phyloP scores from a whole-genome alignment of 2,329 filamentous ascomycete genomes.

The Colletotrichum chlorophyti region DNA sequence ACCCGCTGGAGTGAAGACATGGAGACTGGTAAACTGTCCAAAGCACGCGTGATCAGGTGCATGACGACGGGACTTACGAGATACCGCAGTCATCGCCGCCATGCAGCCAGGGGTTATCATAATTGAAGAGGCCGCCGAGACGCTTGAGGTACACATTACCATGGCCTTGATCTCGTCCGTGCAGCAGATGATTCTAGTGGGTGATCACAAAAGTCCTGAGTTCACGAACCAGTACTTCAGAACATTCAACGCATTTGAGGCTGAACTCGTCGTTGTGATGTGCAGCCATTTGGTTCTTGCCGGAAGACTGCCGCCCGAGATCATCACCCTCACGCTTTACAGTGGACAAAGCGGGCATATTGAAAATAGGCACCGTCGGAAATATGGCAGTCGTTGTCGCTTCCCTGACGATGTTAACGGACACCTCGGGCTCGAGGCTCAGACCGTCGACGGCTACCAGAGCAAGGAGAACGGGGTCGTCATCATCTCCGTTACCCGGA shows the following conservation, averaged over 20 bases:
- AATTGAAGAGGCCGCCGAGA: slow-evolving; percentile 83
- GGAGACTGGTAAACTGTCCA: slow-evolving; percentile 37
- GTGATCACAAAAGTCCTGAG: slow-evolving; percentile 79
- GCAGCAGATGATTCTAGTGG: slow-evolving; percentile 66
- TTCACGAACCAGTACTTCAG: slow-evolving; percentile 67
- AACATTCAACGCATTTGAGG: slow-evolving; percentile 74
- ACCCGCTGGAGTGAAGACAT: slow-evolving; percentile 66
- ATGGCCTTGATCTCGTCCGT: slow-evolving; percentile 58
- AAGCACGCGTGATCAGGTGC: slow-evolving; percentile 63
- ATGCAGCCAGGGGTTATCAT: slow-evolving; percentile 72
- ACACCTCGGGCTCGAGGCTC: slow-evolving; percentile 39
- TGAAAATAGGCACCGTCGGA: slow-evolving; percentile 49
- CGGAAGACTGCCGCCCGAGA: slow-evolving; percentile 62
- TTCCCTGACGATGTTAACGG: slow-evolving; percentile 31
- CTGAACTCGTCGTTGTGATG: slow-evolving; percentile 77
- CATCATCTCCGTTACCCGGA: slow-evolving; percentile 81
- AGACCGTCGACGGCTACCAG: slow-evolving; percentile 87
- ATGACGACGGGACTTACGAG: slow-evolving; percentile 86
- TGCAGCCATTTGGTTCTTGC: slow-evolving; percentile 76
- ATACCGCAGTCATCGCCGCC: slow-evolving; percentile 74
- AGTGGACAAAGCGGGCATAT: slow-evolving; percentile 79
- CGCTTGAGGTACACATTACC: slow-evolving; percentile 67
- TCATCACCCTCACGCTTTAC: slow-evolving; percentile 89
- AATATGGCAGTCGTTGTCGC: neutral
- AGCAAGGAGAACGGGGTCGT: slow-evolving; percentile 90